phyloP scores from a whole-genome alignment of 2,329 filamentous ascomycete genomes.

The Pseudocercospora eumusae region DNA sequence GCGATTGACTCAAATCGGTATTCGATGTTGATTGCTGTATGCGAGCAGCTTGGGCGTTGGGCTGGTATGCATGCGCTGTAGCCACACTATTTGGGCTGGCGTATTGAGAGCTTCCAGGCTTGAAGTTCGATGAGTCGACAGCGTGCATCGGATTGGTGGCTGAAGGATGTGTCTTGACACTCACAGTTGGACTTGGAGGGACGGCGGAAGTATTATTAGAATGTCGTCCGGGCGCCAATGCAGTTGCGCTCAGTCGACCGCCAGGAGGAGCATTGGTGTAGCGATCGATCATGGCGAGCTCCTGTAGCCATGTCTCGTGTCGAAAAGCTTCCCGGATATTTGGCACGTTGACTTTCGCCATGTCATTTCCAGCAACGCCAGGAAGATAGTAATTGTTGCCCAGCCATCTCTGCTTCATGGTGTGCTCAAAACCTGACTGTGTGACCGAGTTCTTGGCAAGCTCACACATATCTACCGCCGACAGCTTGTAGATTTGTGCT shows the following conservation, averaged over 20 bases:
- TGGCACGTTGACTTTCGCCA: conserved; percentile 95
- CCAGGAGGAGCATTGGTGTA: conserved; percentile 41
- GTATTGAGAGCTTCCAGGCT: conserved; percentile 15
- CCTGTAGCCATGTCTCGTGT: conserved; percentile 80
- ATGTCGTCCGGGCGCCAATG: conserved; percentile 30
- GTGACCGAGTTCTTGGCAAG: conserved; percentile 92
- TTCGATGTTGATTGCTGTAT: conserved; percentile 16
- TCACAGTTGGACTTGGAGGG: conserved; percentile 43
- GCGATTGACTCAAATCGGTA: conserved; percentile 12
- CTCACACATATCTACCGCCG: conserved; percentile 97
- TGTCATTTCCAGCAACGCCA: conserved; percentile 82
- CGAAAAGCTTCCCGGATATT: conserved; percentile 89
- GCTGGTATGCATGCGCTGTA: conserved; percentile 33
- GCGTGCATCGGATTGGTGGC: conserved; percentile 37
- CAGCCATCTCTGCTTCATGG: conserved; percentile 89
- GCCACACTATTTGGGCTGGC: conserved; percentile 35
- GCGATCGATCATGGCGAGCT: conserved; percentile 68
- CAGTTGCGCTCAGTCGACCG: conserved; percentile 33
- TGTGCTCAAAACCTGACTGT: conserved; percentile 89
- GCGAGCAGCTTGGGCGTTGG: conserved; percentile 43
- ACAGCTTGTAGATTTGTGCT: conserved; percentile 97
- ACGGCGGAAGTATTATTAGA: conserved; percentile 22
- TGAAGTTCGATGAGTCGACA: conserved; percentile 28
- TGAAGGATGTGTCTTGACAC: conserved; percentile 46
- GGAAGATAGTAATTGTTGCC: conserved; percentile 75